Conservation (phyloP, 306 rosid species). For the Luffa acutangula region DNA sequence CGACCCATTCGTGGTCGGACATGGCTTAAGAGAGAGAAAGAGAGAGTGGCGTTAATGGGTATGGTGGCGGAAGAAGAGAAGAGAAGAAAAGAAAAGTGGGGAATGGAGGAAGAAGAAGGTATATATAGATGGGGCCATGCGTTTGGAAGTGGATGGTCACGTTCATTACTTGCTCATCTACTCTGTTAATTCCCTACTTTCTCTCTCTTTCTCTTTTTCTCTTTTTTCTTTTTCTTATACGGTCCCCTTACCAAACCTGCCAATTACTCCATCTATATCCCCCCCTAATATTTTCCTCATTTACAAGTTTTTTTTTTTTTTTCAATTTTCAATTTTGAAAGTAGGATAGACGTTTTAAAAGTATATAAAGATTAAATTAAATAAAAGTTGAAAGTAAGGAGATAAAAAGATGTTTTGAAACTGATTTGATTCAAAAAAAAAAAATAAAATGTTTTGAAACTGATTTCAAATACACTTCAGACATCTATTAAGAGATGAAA, state of each 20-base stretch:
- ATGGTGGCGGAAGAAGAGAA: neutral
- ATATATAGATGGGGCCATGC: slow-evolving; percentile 10
- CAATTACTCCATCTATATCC: neutral
- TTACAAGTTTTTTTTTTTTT: too few relatives aligned
- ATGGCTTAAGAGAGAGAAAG: neutral
- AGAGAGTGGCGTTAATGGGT: neutral
- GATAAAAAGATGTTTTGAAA: too few relatives aligned
- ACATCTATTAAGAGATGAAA: too few relatives aligned
- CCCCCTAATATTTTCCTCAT: neutral
- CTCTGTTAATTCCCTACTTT: neutral
- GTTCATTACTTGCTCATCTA: neutral
- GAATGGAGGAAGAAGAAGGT: slow-evolving; percentile 2
- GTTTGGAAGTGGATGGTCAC: neutral
- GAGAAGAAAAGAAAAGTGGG: neutral
- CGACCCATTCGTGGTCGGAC: slow-evolving; percentile 58
- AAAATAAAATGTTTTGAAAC: too few relatives aligned
- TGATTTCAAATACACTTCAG: too few relatives aligned
- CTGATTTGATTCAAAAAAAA: too few relatives aligned
- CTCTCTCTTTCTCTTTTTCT: neutral
- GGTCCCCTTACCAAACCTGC: neutral
- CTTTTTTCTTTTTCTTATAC: neutral
- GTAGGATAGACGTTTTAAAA: too few relatives aligned
- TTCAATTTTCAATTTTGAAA: too few relatives aligned
- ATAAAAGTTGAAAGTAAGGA: too few relatives aligned
- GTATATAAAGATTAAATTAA: too few relatives aligned